Evolutionary conservation across 2,329 filamentous ascomycete species (phyloP).

Genomic region (Colletotrichum sp.): DNA sequence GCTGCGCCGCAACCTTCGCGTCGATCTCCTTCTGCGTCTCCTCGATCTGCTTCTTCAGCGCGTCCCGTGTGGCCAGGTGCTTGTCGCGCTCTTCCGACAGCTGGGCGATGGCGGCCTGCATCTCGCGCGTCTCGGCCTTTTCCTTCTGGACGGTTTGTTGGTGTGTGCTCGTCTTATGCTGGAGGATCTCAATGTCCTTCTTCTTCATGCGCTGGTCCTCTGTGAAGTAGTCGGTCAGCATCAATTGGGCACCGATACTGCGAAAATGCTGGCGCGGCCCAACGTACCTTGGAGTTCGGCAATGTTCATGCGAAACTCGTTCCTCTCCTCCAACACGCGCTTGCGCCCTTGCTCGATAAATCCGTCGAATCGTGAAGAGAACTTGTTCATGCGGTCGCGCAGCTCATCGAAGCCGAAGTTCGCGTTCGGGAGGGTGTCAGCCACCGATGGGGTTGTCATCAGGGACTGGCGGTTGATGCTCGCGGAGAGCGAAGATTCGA

Average conservation of each 20-base stretch:
- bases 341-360: constrained; percentile 94
- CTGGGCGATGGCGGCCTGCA: constrained; percentile 66
- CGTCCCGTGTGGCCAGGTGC: constrained; percentile 62
- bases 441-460: constrained; percentile 68
- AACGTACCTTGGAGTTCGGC: constrained; percentile 84
- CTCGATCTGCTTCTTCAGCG: constrained; percentile 65
- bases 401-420: constrained; percentile 97
- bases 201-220: constrained; percentile 92
- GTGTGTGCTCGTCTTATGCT: constrained; percentile 73
- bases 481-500: constrained; percentile 73
- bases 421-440: constrained; percentile 82
- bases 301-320: constrained; percentile 89
- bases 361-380: constrained; percentile 87
- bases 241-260: background rate
- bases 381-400: constrained; percentile 92
- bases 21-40: constrained; percentile 75
- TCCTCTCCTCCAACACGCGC: constrained; percentile 88
- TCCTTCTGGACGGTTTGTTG: constrained; percentile 80
- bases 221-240: constrained; percentile 38
- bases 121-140: constrained; percentile 77
- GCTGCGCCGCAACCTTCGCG: constrained; percentile 71
- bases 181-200: constrained; percentile 83
- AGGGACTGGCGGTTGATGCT: constrained; percentile 64
- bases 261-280: background rate
- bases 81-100: constrained; percentile 65